Conservation (phyloP, 768 basidiomycete species). For the Russula earlei region DNA sequence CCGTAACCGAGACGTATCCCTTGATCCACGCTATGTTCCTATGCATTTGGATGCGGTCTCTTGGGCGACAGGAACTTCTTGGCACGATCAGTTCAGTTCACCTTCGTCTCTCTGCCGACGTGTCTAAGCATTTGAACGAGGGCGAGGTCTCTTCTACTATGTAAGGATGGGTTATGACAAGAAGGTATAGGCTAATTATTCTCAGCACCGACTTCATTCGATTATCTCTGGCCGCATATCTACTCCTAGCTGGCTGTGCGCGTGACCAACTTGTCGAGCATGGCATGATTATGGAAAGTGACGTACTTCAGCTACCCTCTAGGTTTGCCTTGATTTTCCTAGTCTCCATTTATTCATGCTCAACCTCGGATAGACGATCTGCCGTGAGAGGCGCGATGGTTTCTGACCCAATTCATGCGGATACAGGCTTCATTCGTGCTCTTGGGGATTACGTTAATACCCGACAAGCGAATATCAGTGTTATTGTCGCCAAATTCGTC, state of each 20-base stretch:
- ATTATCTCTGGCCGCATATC: constrained; percentile 48
- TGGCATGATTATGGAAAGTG: constrained; percentile 40
- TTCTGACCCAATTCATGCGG: constrained; percentile 52
- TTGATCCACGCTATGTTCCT: constrained; percentile 45
- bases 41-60: constrained; percentile 52
- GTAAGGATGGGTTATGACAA: constrained; percentile 1
- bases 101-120: constrained; percentile 31
- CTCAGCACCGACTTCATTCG: constrained; percentile 45
- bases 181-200: neutral
- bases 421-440: constrained; percentile 45
- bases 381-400: constrained; percentile 32
- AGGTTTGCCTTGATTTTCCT: constrained; percentile 34
- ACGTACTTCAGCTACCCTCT: constrained; percentile 43
- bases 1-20: constrained; percentile 38
- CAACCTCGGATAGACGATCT: constrained; percentile 36
- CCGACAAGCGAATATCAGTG: constrained; percentile 40
- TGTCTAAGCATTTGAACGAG: constrained; percentile 33
- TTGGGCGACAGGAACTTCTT: constrained; percentile 53
- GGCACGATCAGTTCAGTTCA: constrained; percentile 41
- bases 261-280: constrained; percentile 35
- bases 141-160: constrained; percentile 9
- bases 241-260: constrained; percentile 61
- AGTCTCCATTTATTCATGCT: neutral
- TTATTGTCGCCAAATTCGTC: constrained; percentile 53
- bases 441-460: constrained; percentile 43